Evolutionary conservation across 768 basidiomycete species (phyloP).

Genomic region (Kwoniella mangroviensis): DNA sequence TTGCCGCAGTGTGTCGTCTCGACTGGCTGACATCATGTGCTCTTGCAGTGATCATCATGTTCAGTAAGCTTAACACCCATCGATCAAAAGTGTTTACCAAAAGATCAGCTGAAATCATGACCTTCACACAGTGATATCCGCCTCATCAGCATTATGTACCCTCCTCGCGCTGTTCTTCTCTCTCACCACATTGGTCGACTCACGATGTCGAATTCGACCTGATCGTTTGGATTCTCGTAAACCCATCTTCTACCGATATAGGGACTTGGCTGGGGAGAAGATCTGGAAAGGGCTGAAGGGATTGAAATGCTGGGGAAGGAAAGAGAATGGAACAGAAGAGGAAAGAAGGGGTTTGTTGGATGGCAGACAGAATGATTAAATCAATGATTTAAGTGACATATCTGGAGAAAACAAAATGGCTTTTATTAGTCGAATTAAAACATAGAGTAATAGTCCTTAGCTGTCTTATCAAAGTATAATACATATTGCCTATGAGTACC

Average conservation of each 20-base stretch:
- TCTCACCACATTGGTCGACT: conserved; percentile 70
- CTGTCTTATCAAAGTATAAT: no score
- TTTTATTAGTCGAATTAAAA: neutral
- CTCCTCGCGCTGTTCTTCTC: conserved; percentile 69
- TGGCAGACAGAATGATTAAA: neutral
- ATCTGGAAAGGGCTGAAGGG: conserved; percentile 44
- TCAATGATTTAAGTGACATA: neutral
- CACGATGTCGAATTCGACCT: conserved; percentile 53
- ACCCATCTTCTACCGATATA: conserved; percentile 49
- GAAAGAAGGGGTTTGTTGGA: conserved; percentile 42
- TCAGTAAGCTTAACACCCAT: conserved; percentile 59
- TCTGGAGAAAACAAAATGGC: neutral
- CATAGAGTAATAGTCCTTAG: neutral
- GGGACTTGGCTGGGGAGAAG: conserved; percentile 33
- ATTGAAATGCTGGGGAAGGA: conserved; percentile 28
- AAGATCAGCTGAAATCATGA: neutral
- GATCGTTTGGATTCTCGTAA: conserved; percentile 54
- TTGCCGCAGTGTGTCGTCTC: neutral
- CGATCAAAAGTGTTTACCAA: neutral
- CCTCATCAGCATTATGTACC: conserved; percentile 72
- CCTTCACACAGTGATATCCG: conserved; percentile 66
- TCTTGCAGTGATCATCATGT: conserved; percentile 77
- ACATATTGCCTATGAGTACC: no score
- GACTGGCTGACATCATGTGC: neutral
- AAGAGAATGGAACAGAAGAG: conserved; percentile 33